Evolutionary conservation across 139 green algal species (phyloP).

Genomic region (Coelastrella sp.): DNA sequence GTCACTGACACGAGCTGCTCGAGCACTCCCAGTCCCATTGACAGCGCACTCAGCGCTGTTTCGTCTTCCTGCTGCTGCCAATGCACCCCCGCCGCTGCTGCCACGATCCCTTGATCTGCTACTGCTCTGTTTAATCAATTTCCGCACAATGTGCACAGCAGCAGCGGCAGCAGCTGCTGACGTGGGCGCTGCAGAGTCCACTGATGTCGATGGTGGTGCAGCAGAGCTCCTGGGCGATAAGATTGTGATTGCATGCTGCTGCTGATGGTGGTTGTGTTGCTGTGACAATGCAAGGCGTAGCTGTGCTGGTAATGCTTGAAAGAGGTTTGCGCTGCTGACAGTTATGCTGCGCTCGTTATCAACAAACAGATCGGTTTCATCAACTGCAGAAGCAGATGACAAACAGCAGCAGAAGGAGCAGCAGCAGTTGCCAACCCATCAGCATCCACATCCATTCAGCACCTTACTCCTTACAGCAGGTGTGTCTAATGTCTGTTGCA

Average conservation of each 20-base stretch:
- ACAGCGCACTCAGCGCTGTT: neutral
- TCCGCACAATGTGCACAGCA: conserved; percentile 3
- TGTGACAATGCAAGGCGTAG: conserved; percentile 47
- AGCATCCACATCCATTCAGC: too few species aligned
- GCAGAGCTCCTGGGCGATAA: neutral
- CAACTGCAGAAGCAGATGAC: conserved; percentile 45
- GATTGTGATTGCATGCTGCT: neutral
- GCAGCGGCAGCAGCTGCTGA: neutral
- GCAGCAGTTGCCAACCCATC: neutral
- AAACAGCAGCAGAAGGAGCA: neutral
- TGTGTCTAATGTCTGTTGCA: too few species aligned
- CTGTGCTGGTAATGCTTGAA: conserved; percentile 58
- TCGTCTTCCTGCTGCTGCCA: neutral
- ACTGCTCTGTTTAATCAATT: conserved; percentile 5
- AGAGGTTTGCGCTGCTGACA: neutral
- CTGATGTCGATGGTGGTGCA: neutral
- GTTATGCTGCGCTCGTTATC: conserved; percentile 72
- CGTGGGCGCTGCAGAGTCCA: neutral
- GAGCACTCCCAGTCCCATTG: neutral
- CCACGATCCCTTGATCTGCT: neutral
- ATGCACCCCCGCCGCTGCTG: neutral
- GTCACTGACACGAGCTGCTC: neutral
- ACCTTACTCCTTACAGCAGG: too few species aligned
- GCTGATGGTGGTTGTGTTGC: neutral
- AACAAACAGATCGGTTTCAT: conserved; percentile 83